Evolutionary conservation across 140 eudicot species (phyloP).

Genomic region (Erigeron philadelphicus): DNA sequence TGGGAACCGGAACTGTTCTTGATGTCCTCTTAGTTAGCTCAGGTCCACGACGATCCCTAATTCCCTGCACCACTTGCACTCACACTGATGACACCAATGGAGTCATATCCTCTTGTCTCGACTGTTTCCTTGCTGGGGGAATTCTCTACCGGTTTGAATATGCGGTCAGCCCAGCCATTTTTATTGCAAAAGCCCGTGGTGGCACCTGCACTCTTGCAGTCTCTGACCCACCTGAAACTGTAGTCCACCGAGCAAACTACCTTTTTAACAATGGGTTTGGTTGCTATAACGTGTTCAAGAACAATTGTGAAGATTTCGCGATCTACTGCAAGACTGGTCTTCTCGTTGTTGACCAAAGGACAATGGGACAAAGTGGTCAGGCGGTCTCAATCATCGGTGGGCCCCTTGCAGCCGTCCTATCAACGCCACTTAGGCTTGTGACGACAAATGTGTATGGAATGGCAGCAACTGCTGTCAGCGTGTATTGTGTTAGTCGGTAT

Average conservation of each 20-base stretch:
- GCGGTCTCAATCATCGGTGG: slow-evolving; percentile 65
- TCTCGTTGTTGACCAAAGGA: slow-evolving; percentile 52
- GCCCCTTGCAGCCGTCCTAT: slow-evolving; percentile 66
- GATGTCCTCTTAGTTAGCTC: slow-evolving; percentile 68
- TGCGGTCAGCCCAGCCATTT: slow-evolving; percentile 53
- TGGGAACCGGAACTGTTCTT: slow-evolving; percentile 70
- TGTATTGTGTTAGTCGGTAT: slow-evolving; percentile 73
- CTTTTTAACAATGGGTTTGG: slow-evolving; percentile 75
- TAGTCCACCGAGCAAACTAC: slow-evolving; percentile 64
- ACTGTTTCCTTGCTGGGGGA: slow-evolving; percentile 82
- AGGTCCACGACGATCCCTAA: slow-evolving; percentile 40
- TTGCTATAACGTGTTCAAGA: slow-evolving; percentile 69
- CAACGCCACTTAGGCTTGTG: slow-evolving; percentile 56
- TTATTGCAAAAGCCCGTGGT: slow-evolving; percentile 80
- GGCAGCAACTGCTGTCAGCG: slow-evolving; percentile 69
- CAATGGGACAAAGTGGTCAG: slow-evolving; percentile 88
- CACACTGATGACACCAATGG: slow-evolving; percentile 52
- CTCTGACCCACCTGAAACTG: slow-evolving; percentile 42
- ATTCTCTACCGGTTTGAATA: slow-evolving; percentile 69
- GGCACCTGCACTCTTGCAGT: slow-evolving; percentile 82
- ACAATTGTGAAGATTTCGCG: slow-evolving; percentile 85
- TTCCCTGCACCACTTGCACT: slow-evolving; percentile 63
- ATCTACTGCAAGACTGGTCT: slow-evolving; percentile 85
- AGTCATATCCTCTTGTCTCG: slow-evolving; percentile 60
- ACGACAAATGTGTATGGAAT: slow-evolving; percentile 70